phyloP scores from a whole-genome alignment of 2,329 filamentous ascomycete species.

The Myriangium duriaei region DNA sequence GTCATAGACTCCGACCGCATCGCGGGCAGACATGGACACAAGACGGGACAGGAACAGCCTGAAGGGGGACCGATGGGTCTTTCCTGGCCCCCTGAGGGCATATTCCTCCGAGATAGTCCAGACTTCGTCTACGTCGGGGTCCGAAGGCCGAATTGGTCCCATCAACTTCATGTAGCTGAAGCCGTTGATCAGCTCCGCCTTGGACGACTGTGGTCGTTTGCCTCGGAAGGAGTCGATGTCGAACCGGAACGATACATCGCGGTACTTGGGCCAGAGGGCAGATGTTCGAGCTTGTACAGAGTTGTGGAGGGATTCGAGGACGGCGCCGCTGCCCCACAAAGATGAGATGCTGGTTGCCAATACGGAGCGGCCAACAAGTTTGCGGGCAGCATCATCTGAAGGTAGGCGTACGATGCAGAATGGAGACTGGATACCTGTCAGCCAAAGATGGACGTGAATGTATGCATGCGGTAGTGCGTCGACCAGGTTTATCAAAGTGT shows the following conservation, averaged over 20 bases:
- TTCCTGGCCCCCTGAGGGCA: neutral
- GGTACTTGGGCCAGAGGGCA: conserved; percentile 55
- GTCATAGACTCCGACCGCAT: conserved; percentile 61
- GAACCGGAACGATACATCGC: conserved; percentile 64
- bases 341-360: conserved; percentile 75
- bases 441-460: no score
- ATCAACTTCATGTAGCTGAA: conserved; percentile 68
- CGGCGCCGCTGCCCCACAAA: conserved; percentile 66
- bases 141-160: conserved; percentile 48
- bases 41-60: conserved; percentile 56
- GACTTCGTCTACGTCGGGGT: conserved; percentile 40
- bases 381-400: conserved; percentile 52
- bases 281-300: conserved; percentile 48
- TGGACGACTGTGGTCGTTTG: conserved; percentile 49
- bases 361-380: conserved; percentile 64
- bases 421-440: conserved; percentile 52
- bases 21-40: conserved; percentile 53
- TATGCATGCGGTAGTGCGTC: no score
- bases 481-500: no score
- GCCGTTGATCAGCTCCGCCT: conserved; percentile 65
- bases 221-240: conserved; percentile 71
- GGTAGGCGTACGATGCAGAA: conserved; percentile 65
- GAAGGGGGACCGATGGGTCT: neutral
- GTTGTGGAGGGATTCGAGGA: conserved; percentile 55
- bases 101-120: conserved; percentile 67